phyloP scores from a whole-genome alignment of 1,284 basidiomycete species.

The Cryptococcus amylolentus region DNA sequence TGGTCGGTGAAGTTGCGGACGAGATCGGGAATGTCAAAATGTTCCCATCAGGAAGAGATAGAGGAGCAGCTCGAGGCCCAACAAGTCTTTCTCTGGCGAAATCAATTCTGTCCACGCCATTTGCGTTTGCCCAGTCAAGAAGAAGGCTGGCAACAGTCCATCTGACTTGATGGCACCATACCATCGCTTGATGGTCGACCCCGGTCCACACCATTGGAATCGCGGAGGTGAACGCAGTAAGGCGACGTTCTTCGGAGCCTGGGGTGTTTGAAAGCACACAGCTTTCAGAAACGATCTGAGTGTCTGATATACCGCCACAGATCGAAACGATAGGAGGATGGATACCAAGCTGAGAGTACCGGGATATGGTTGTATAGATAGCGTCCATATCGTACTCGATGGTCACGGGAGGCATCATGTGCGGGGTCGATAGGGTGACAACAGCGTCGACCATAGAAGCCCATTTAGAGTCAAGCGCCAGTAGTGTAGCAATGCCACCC shows the following conservation, averaged over 20 bases:
- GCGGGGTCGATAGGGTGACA: conserved; percentile 93
- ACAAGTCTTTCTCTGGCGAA: conserved; percentile 12
- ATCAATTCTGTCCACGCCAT: conserved; percentile 8
- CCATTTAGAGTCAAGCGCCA: conserved; percentile 53
- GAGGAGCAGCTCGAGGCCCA: not conserved
- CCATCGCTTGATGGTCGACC: conserved; percentile 92
- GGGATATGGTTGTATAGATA: conserved; percentile 58
- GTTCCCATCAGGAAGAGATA: too few relatives aligned
- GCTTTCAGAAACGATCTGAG: conserved; percentile 88
- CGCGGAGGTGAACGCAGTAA: conserved; percentile 79
- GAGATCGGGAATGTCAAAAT: not conserved
- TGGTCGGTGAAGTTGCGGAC: conserved; percentile 8
- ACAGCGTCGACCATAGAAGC: conserved; percentile 62
- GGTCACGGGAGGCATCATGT: conserved; percentile 79
- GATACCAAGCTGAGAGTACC: conserved; percentile 52
- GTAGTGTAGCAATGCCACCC: conserved; percentile 88
- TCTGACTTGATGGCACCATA: conserved; percentile 98
- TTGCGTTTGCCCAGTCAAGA: conserved; percentile 59
- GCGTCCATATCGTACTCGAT: conserved; percentile 69
- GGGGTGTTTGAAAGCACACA: conserved; percentile 61
- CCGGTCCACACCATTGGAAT: conserved; percentile 90
- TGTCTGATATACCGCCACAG: conserved; percentile 87
- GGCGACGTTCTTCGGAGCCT: conserved; percentile 52
- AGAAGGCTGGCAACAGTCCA: conserved; percentile 77
- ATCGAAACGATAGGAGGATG: conserved; percentile 69